Percentiles rank a stretch among this genome's conserved stretches.
These are phyloP conservation scores for Cercospora beticola DNA, from an alignment of 2,329 filamentous ascomycete genomes.

Conservation along the genomic window DNA sequence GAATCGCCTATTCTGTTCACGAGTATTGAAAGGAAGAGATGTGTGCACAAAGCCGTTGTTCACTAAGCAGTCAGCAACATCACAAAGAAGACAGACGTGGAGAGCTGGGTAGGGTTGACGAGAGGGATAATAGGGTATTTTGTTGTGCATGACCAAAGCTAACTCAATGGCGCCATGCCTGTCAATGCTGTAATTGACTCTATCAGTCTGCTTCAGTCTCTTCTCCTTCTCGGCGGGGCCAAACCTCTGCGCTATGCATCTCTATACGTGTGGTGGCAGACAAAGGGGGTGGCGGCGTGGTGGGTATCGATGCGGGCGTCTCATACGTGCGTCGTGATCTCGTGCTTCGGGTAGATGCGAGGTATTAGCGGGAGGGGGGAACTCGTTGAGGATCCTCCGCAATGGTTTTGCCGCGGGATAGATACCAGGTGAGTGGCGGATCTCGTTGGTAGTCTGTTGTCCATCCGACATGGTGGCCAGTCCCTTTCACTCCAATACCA, in stretches of 20 bases:
- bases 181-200: conserved; percentile 10
- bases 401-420: background rate
- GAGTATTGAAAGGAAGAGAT: background rate
- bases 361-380: background rate
- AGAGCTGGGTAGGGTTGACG: background rate
- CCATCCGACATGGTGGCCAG: background rate
- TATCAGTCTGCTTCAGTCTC: conserved; percentile 9
- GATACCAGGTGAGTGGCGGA: background rate
- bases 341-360: conserved; percentile 8
- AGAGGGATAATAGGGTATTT: background rate
- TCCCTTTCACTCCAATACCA: background rate
- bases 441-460: background rate
- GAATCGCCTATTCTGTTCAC: background rate
- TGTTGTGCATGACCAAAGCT: conserved; percentile 5
- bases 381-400: background rate
- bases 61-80: background rate
- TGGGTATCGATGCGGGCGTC: conserved; percentile 10
- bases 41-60: background rate
- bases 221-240: conserved; percentile 6
- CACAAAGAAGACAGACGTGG: background rate
- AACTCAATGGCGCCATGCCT: background rate
- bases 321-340: conserved; percentile 13
- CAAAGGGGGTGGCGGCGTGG: conserved; percentile 12
- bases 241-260: conserved; percentile 6
- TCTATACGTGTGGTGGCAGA: conserved; percentile 13